A percentile compares a stretch with the other conserved stretches of the same genome.
Evolutionary conservation across 2,329 filamentous ascomycete genomes (phyloP).

Genomic region (Volutella citrinella): DNA sequence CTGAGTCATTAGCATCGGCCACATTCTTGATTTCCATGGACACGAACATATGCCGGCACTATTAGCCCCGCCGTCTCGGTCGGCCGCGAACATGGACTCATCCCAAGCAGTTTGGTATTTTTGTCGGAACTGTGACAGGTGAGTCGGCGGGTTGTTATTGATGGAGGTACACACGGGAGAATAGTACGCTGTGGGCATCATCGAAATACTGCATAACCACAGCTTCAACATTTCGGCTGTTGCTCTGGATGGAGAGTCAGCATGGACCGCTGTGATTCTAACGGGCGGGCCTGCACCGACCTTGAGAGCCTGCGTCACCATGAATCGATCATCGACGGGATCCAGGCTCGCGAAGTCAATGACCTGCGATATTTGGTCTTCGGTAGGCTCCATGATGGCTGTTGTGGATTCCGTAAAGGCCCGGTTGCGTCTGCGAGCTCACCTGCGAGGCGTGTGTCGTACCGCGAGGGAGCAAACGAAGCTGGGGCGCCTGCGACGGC

Average conservation of each 20-base stretch:
- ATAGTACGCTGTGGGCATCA: conserved; percentile 34
- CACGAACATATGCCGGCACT: conserved; percentile 45
- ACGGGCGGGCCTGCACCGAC: conserved; percentile 21
- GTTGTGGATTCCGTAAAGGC: conserved; percentile 17
- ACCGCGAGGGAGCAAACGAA: too few relatives aligned
- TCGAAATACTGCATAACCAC: conserved; percentile 55
- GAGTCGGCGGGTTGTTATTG: conserved; percentile 9
- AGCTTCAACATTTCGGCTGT: conserved; percentile 44
- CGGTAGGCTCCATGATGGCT: conserved; percentile 34
- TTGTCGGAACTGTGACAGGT: conserved; percentile 38
- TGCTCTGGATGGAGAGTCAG: conserved; percentile 23
- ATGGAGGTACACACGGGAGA: conserved; percentile 1
- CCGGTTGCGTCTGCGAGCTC: too few relatives aligned
- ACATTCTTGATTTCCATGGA: too few relatives aligned
- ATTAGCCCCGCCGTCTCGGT: conserved; percentile 47
- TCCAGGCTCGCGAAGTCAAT: conserved; percentile 40
- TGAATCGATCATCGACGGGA: conserved; percentile 32
- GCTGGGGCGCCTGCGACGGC: too few relatives aligned
- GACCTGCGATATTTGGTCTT: conserved; percentile 37
- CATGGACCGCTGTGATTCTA: background rate
- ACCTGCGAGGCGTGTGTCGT: too few relatives aligned
- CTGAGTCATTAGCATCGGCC: conserved; percentile 32
- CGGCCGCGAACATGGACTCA: conserved; percentile 50
- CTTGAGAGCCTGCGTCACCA: conserved; percentile 42
- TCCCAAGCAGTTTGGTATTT: conserved; percentile 52